Evolutionary conservation across 202 grass and related monocot species (phyloP).

Genomic region (Hordeum pubiflorum): DNA sequence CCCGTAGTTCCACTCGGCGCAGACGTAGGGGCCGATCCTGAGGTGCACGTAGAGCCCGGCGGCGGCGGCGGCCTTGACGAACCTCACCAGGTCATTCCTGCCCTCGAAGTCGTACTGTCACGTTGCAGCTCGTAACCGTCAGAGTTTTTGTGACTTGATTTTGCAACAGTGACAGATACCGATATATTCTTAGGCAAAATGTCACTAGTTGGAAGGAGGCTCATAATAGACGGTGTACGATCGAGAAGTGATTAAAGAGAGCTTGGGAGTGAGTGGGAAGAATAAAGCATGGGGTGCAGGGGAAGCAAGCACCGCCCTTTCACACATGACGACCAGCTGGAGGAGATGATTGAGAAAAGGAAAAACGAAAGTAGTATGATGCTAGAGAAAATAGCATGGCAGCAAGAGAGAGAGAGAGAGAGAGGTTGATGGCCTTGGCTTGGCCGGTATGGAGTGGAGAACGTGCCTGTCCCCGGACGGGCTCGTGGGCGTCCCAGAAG

Average conservation of each 20-base stretch:
- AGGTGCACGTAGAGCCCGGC: constrained; percentile 95
- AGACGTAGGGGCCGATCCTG: constrained; percentile 91
- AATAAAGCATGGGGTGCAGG: constrained; percentile 36
- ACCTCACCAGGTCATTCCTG: constrained; percentile 84
- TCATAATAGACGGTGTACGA: too few relatives aligned
- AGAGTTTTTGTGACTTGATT: neutral
- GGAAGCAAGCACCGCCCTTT: constrained; percentile 22
- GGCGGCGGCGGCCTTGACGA: constrained; percentile 73
- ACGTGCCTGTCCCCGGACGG: constrained; percentile 72
- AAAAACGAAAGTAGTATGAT: neutral
- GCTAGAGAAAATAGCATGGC: neutral
- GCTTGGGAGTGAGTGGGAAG: neutral
- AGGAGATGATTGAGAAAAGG: neutral
- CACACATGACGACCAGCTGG: constrained; percentile 5
- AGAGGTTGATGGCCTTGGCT: neutral
- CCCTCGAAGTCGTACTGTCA: constrained; percentile 98
- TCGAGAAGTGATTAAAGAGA: too few relatives aligned
- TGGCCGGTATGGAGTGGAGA: neutral
- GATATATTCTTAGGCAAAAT: neutral
- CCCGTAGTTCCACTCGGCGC: constrained; percentile 99
- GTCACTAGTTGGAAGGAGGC: too few relatives aligned
- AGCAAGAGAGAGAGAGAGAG: too few relatives aligned
- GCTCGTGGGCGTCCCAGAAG: constrained; percentile 97
- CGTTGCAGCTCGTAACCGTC: neutral
- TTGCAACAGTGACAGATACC: neutral